Percentiles rank a stretch among this genome's conserved stretches.
Conservation (phyloP, 2,329 filamentous ascomycete species). For the Cordyceps militaris region DNA sequence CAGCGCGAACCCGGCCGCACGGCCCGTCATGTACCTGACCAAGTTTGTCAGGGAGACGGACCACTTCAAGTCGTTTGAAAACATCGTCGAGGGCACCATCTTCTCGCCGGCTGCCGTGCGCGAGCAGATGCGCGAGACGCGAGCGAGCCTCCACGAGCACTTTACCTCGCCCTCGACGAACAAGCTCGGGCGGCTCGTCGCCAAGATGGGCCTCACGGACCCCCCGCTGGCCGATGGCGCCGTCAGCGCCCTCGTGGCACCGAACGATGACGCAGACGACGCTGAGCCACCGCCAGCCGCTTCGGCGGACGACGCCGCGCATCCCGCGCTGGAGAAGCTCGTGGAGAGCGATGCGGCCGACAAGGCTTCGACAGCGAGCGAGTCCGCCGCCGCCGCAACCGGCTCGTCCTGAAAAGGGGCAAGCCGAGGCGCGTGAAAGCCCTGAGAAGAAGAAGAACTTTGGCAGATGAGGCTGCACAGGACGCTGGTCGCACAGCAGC, state of each 20-base stretch:
- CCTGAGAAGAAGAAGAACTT: too few species aligned
- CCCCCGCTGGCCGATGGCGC: not conserved
- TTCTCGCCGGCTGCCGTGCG: constrained; percentile 8
- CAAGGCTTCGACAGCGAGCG: too few species aligned
- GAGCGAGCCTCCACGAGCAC: constrained; percentile 2
- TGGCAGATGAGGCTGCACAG: not conserved
- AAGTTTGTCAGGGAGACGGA: constrained; percentile 40
- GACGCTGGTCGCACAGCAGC: not conserved
- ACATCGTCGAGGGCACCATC: constrained; percentile 28
- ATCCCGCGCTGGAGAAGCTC: too few species aligned
- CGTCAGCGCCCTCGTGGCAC: too few species aligned
- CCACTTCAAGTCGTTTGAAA: constrained; percentile 30
- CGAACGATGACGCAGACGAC: not conserved
- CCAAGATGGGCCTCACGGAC: constrained; percentile 8
- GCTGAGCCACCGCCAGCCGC: too few species aligned
- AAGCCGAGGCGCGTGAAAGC: too few species aligned
- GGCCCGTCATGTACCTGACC: constrained; percentile 42
- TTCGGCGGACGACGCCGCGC: not conserved
- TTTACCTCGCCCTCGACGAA: constrained; percentile 14
- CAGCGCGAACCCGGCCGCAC: constrained; percentile 33
- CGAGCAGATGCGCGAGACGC: constrained; percentile 1
- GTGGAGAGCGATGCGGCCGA: too few species aligned
- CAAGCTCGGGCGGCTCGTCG: constrained; percentile 17
- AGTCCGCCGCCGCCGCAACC: too few species aligned
- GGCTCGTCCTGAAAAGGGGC: too few species aligned